Evolutionary conservation across 345 rosid genomes (phyloP).

Genomic region (Turritis glabra): DNA sequence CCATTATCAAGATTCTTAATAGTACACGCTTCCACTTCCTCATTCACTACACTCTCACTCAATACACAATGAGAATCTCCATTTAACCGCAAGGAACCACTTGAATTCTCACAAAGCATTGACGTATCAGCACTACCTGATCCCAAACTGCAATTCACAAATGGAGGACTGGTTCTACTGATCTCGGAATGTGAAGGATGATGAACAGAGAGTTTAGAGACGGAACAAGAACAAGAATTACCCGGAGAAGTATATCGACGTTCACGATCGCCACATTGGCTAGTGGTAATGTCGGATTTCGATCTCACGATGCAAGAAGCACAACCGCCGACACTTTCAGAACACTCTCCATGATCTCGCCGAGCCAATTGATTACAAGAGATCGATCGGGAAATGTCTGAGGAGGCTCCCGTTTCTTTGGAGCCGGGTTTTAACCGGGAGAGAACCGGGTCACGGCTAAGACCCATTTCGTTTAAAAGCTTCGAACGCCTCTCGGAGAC

Average conservation of each 20-base stretch:
- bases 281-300: slow-evolving; percentile 49
- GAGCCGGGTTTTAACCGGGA: slow-evolving; percentile 48
- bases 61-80: slow-evolving; percentile 36
- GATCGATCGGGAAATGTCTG: slow-evolving; percentile 44
- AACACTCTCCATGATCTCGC: slow-evolving; percentile 30
- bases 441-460: slow-evolving; percentile 49
- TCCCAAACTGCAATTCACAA: background rate
- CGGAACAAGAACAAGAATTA: slow-evolving; percentile 44
- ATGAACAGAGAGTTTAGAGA: slow-evolving; percentile 37
- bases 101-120: slow-evolving; percentile 33
- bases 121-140: slow-evolving; percentile 20
- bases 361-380: slow-evolving; percentile 45
- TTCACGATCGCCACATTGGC: slow-evolving; percentile 27
- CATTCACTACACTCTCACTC: slow-evolving; percentile 37
- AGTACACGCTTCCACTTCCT: slow-evolving; percentile 50
- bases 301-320: slow-evolving; percentile 46
- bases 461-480: slow-evolving; percentile 66
- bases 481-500: slow-evolving; percentile 73
- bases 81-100: background rate
- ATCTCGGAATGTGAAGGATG: slow-evolving; percentile 34
- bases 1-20: slow-evolving; percentile 91
- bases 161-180: slow-evolving; percentile 20
- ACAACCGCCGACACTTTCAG: slow-evolving; percentile 19
- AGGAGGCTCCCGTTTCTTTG: slow-evolving; percentile 18
- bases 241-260: slow-evolving; percentile 28